Evolutionary conservation across 73 alveolate species (phyloP), one percentile per base, ranked within the genome.

Genomic region (Paramecium bursaria): DNA sequence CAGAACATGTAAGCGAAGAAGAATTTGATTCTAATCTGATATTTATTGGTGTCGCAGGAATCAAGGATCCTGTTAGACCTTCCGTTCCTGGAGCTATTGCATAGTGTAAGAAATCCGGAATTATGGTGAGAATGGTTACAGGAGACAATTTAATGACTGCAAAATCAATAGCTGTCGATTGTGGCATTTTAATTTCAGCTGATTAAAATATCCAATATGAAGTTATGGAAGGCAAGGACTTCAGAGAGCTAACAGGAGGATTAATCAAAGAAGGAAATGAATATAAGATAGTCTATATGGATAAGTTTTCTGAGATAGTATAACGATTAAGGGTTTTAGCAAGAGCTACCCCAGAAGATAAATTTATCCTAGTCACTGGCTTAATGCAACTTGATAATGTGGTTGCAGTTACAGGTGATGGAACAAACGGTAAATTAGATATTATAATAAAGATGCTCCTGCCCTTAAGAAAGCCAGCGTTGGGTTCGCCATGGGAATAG

Each of bases 321-420:
- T 50, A 77, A 48, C 88, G 86, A 48, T 91, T 96, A 31, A 61
- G 77, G 53, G 99, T 96, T 25, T 93, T 96, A 46, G 98, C 98
- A 22, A 89, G 99, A 86, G 92, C 98, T 3, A 91, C 96, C 23
- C 99, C 99, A 52, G 94, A 92, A 50, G 98, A 96, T 86, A 96
- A 96, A 85, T 96, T 92, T 80, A 73, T 95, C 23, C 85, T 96
- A 9, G 98, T 95, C 17, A 87, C 97, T 7, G 99, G 99, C 10
- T 73, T 96, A 5, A 91, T 88, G 85, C 87, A 93, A 73, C 48
- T 94, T 53, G 96, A 93, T 74, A 87, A 91, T 74, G 98, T 96
- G 0, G 98, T 96, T 4, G 99, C 99, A 35, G 99, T 95, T 22
- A 96, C 99, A 0, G 99, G 99, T 21, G 99, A 96, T 87, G 99